Evolutionary conservation across 164 flowering plant species (phyloP).

Genomic region (Cinnamomum micranthum): DNA sequence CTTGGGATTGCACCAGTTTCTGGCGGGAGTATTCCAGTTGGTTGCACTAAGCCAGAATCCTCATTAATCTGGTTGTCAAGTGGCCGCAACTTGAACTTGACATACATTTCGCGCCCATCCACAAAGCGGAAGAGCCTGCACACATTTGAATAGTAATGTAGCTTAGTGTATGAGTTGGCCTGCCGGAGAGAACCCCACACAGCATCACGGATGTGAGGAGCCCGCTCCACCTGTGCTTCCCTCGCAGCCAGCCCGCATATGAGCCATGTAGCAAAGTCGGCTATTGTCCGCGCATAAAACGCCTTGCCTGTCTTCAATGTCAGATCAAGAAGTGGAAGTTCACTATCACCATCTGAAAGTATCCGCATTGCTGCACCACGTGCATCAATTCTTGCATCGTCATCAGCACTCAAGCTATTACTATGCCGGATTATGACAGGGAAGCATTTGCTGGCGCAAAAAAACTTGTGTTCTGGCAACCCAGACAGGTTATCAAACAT

Average conservation of each 20-base stretch:
- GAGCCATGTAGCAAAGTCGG: conserved; percentile 73
- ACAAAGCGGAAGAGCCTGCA: conserved; percentile 51
- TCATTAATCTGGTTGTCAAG: conserved; percentile 44
- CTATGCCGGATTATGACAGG: conserved; percentile 63
- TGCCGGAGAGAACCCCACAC: conserved; percentile 65
- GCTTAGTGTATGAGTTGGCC: conserved; percentile 46
- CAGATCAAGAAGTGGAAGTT: conserved; percentile 46
- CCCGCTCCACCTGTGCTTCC: conserved; percentile 57
- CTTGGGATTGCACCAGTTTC: conserved; percentile 83
- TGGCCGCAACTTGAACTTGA: conserved; percentile 64
- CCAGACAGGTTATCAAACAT: conserved; percentile 53
- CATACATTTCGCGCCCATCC: conserved; percentile 64
- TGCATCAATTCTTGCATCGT: conserved; percentile 81
- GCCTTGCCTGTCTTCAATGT: conserved; percentile 78
- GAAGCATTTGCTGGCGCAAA: conserved; percentile 48
- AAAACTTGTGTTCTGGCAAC: conserved; percentile 54
- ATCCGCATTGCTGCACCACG: conserved; percentile 71
- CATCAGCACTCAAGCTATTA: conserved; percentile 74
- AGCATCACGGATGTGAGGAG: conserved; percentile 67
- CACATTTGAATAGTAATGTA: conserved; percentile 70
- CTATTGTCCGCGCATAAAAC: conserved; percentile 65
- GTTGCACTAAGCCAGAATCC: conserved; percentile 64
- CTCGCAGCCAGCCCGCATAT: conserved; percentile 72
- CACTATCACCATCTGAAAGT: conserved; percentile 28
- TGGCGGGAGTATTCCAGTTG: conserved; percentile 67